Evolutionary conservation across 139 green algal genomes (phyloP), one percentile per base, ranked within the genome.

Genomic region (Micractinium conductrix): DNA sequence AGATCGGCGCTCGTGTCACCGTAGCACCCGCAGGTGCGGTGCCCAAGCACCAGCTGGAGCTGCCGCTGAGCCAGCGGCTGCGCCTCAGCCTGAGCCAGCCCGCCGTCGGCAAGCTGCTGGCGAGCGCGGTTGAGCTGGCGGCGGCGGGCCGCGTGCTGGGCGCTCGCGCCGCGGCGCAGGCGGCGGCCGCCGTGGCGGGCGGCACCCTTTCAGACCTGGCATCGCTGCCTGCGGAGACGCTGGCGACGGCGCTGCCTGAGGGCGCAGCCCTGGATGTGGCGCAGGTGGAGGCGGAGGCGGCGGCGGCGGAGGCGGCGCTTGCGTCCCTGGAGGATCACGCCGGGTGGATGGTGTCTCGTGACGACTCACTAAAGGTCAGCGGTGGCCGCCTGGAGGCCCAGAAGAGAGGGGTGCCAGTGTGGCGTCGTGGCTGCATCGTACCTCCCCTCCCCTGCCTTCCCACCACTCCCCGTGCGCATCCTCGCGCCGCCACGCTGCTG

Each of bases 291-390:
- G n/a, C 14, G 3, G 78, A 83, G 17, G 78, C 44, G 30, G 30
- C 24, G 4, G n/a, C 45, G n/a, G 78, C 62, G 12, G 26, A 22
- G 21, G n/a, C 55, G 16, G 78, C 85, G 2, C 72, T 89, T 1
- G 17, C 40, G 33, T 7, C 42, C 30, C 40, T 89, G 21, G 68
- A 86, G 6, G 70, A 87, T 14, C 74, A 89, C 53, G 7, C 16
- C 4, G 85, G 55, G 2, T 89, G 78, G 60, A 86, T 87, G 79
- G 58, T 86, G 33, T 86, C 79, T 22, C 50, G 85, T 0, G 33
- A 86, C 26, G 79, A 78, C 42, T 35, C 28, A 0, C 75, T 89
- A 2, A 40, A 74, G 40, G n/a, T n/a, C n/a, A n/a, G n/a, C n/a
- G n/a, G n/a, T n/a, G n/a, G n/a, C n/a, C n/a, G n/a, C n/a, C n/a